Base-by-base conservation (phyloP, 2,329 filamentous ascomycete species). In the Aspergillus aculeatinus region DNA sequence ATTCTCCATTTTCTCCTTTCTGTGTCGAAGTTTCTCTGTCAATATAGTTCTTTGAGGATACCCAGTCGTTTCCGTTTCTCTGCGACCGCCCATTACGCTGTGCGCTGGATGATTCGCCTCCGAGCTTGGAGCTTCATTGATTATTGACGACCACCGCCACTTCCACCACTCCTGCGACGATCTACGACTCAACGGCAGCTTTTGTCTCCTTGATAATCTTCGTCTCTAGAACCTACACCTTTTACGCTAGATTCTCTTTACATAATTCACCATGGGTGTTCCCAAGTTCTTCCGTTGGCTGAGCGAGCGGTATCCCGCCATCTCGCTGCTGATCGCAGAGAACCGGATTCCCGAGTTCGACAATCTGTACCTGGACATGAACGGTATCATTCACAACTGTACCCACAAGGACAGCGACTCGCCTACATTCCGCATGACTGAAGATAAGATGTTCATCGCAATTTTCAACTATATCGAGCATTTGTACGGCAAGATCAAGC, bases 401-500 rank as follows among this genome's bases (percentile, higher is more conserved):
- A 99, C 95, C 59, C 95, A 99, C 80, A 96, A 95, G 73, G 94
- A 99, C 79, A 89, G 91, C 25, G 93, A 96, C 73, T 93, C 94
- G 74, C 87, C 92, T 4, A 92, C 91, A 1, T 96, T 96, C 72
- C 92, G 95, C 58, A 88, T 98, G 79, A 94, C 89, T 59, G 96
- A 99, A 76, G 94, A 99, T 76, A 91, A 97, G 77, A 99, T 99
- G 95, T 99, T 99, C 74, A 97, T 99, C 68, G 90, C 92, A 60
- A 99, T 99, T 71, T 99, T 99, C 86, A 98, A 98, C 79, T 99
- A 99, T 77, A 99, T 99, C 67, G 95, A 99, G 78, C 95, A 99
- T 80, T 79, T 99, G 56, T 99, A 96, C 77, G 93, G 94, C 69
- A 99, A 97, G 79, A 99, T 99, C 74, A 98, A 98, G 78, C 95